Evolutionary conservation across 768 basidiomycete species (phyloP), one percentile per base, ranked within the genome.

Genomic region (Pluteus cervinus): DNA sequence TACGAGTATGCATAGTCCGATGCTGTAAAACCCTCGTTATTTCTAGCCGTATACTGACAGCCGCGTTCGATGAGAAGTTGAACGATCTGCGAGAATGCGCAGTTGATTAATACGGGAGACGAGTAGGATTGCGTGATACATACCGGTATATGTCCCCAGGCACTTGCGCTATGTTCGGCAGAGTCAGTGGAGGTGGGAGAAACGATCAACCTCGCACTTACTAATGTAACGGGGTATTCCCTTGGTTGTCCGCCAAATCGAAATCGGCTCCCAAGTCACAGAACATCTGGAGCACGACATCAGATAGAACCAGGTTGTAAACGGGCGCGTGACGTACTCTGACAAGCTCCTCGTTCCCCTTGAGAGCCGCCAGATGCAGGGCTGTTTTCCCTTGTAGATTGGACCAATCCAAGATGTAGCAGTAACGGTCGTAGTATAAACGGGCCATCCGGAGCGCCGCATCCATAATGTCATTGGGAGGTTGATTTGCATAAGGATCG

Each of bases 191-290:
- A 37, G 33, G 29, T 23, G 33, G 15, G 42, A 29, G 12, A 7
- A n/a, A 18, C 14, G 34, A 18, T 45, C 22, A 9, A 35, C 36
- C 21, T 23, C 39, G 34, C 22, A 66, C 87, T 61, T 55, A 93
- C 90, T 92, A 92, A 59, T 97, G 93, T 38, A 97, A 62, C 22
- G 93, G 80, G 1, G 90, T 88, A 50, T 96, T 94, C 31, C 93
- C 93, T 62, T 85, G 79, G 44, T 90, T 79, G 63, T 97, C 93
- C 8, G 91, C 71, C 35, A 97, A 61, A 61, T 96, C 86, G 47
- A 84, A 71, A 61, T 96, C 93, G 18, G 92, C 93, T 4, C 81
- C 88, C 14, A 91, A 63, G 62, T 94, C 90, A 57, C 86, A 90
- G 29, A 94, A 67, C 80, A 92, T 89, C 90, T 91, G 49, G 21